phyloP scores from a whole-genome alignment of 257 asterid species.

The Cinchona pubescens region DNA sequence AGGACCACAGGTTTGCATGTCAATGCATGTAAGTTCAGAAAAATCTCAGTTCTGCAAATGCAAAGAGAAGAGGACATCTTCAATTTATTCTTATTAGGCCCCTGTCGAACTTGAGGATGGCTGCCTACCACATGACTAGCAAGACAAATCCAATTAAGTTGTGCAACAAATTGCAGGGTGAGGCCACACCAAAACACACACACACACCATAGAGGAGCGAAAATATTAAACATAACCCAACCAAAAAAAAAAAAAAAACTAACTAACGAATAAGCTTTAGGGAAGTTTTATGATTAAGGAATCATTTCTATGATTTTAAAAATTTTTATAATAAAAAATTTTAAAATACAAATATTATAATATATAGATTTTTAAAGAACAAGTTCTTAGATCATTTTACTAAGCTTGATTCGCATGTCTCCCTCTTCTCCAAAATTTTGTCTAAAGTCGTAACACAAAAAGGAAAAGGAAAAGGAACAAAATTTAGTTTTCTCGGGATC shows the following conservation, averaged over 20 bases:
- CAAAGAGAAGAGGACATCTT: background rate
- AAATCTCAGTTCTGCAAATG: background rate
- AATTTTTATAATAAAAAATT: too few species aligned
- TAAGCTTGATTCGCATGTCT: background rate
- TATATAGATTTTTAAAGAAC: too few species aligned
- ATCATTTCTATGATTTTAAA: too few species aligned
- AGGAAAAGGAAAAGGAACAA: background rate
- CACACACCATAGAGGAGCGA: too few species aligned
- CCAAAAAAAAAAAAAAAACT: too few species aligned
- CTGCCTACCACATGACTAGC: background rate
- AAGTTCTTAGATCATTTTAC: too few species aligned
- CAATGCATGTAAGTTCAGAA: background rate
- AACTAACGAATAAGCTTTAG: too few species aligned
- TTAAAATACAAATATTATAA: too few species aligned
- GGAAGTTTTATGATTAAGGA: too few species aligned
- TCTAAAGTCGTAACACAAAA: background rate
- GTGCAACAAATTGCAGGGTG: background rate
- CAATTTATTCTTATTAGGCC: background rate
- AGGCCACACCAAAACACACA: too few species aligned
- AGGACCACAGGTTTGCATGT: background rate
- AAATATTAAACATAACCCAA: too few species aligned
- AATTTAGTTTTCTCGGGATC: background rate
- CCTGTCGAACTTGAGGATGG: background rate
- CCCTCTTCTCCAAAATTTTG: background rate
- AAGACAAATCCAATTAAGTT: background rate